phyloP scores from a whole-genome alignment of 495 filamentous ascomycete genomes.

The Annulohypoxylon bovei region DNA sequence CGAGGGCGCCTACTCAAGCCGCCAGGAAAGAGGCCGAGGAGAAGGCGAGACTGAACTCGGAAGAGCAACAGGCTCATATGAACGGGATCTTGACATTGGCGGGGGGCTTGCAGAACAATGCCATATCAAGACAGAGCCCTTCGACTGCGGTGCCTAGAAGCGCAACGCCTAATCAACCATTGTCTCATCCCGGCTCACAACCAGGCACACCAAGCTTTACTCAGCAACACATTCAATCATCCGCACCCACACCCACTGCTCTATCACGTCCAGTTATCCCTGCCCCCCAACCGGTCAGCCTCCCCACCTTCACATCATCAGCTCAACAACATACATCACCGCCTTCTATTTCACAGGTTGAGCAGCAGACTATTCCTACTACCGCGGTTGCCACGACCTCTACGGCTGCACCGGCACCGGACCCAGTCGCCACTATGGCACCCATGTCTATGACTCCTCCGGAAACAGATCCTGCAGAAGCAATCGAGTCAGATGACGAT shows the following conservation, averaged over 20 bases:
- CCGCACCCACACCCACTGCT: constrained; percentile 11
- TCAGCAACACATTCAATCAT: constrained; percentile 23
- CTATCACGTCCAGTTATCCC: constrained; percentile 44
- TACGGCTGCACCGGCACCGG: not conserved
- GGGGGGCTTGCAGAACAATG: constrained; percentile 53
- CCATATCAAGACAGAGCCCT: constrained; percentile 30
- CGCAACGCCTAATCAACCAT: constrained; percentile 31
- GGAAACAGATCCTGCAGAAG: constrained; percentile 4
- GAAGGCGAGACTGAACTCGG: constrained; percentile 69
- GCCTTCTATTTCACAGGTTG: constrained; percentile 13
- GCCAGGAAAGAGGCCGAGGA: constrained; percentile 83
- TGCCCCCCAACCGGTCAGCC: constrained; percentile 47
- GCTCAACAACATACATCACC: constrained; percentile 38
- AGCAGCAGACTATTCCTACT: constrained; percentile 14
- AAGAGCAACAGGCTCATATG: constrained; percentile 77
- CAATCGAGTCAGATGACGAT: constrained; percentile 30
- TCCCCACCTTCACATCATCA: constrained; percentile 41
- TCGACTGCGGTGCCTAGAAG: constrained; percentile 32
- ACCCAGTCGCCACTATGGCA: not conserved
- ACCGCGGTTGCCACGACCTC: constrained; percentile 22
- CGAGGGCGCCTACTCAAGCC: constrained; percentile 83
- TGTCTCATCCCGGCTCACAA: constrained; percentile 33
- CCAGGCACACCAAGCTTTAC: constrained; percentile 30
- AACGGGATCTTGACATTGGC: constrained; percentile 70
- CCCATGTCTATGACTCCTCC: not conserved